Conservation (phyloP, 768 basidiomycete species). For the Pisolithus tinctorius region DNA sequence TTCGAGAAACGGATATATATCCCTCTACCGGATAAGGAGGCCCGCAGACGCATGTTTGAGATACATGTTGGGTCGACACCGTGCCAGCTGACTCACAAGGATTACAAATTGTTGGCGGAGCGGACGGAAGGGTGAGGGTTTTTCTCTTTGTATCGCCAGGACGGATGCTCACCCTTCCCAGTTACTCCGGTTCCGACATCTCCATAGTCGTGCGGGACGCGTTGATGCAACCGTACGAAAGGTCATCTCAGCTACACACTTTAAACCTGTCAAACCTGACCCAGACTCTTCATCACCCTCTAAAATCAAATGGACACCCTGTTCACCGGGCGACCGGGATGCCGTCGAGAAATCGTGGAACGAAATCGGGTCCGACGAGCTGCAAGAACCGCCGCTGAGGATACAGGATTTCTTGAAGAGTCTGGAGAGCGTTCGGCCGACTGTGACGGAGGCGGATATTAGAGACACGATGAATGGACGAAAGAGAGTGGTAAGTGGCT, state of each 20-base stretch:
- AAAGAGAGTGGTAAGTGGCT: slow-evolving; percentile 62
- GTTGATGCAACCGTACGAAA: slow-evolving; percentile 97
- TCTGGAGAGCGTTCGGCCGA: slow-evolving; percentile 72
- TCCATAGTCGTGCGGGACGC: slow-evolving; percentile 92
- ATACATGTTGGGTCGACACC: slow-evolving; percentile 93
- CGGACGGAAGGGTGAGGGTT: slow-evolving; percentile 69
- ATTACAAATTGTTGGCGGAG: slow-evolving; percentile 76
- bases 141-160: neutral
- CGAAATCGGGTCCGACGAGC: slow-evolving; percentile 78
- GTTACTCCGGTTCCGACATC: slow-evolving; percentile 93
- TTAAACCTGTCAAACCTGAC: slow-evolving; percentile 49
- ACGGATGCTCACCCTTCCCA: slow-evolving; percentile 13
- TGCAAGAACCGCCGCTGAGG: slow-evolving; percentile 81
- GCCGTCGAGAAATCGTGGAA: slow-evolving; percentile 89
- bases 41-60: slow-evolving; percentile 92
- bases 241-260: slow-evolving; percentile 92
- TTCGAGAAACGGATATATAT: slow-evolving; percentile 99
- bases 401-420: slow-evolving; percentile 78
- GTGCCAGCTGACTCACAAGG: slow-evolving; percentile 69
- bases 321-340: slow-evolving; percentile 85
- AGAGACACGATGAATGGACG: slow-evolving; percentile 80
- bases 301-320: slow-evolving; percentile 79
- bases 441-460: slow-evolving; percentile 86
- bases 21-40: slow-evolving; percentile 90
- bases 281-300: slow-evolving; percentile 12